phyloP scores from a whole-genome alignment of 2,329 filamentous ascomycete species.

The Nigrospora sphaerica region DNA sequence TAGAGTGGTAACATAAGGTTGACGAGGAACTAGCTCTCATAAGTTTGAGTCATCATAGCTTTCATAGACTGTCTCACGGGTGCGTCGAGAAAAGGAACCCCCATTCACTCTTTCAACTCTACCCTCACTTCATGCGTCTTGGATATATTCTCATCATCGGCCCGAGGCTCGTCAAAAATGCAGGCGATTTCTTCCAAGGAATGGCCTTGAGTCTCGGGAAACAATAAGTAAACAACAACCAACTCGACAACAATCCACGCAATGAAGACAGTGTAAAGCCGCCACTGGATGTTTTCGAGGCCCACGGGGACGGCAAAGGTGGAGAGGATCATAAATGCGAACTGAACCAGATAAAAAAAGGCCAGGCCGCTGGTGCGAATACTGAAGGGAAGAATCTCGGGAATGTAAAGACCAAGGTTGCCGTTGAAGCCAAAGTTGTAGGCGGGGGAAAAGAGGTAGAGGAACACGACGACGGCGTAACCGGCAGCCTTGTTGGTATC shows the following conservation, averaged over 20 bases:
- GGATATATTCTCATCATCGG: too few relatives aligned
- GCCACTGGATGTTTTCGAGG: constrained; percentile 22
- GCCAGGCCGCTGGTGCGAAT: constrained; percentile 53
- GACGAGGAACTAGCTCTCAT: too few relatives aligned
- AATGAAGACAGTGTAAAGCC: constrained; percentile 1
- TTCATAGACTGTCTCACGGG: too few relatives aligned
- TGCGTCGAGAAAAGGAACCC: too few relatives aligned
- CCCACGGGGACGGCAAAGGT: constrained; percentile 36
- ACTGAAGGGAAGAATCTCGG: constrained; percentile 52
- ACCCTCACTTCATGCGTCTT: too few relatives aligned
- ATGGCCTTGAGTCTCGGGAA: constrained; percentile 63
- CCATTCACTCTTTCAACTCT: too few relatives aligned
- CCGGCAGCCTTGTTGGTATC: constrained; percentile 37
- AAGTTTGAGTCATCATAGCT: too few relatives aligned
- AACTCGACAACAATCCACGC: constrained; percentile 53
- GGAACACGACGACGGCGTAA: constrained; percentile 47
- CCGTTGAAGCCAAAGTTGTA: constrained; percentile 55
- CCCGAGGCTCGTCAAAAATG: constrained; percentile 54
- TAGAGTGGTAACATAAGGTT: too few relatives aligned
- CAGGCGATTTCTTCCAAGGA: constrained; percentile 64
- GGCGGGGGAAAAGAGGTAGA: constrained; percentile 52
- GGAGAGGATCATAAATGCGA: constrained; percentile 62
- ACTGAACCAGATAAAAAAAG: constrained; percentile 59
- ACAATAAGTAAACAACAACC: constrained; percentile 58
- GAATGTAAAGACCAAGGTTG: constrained; percentile 48